phyloP scores from a whole-genome alignment of 169 alveolate genomes.

The Nephromyces sp. region DNA sequence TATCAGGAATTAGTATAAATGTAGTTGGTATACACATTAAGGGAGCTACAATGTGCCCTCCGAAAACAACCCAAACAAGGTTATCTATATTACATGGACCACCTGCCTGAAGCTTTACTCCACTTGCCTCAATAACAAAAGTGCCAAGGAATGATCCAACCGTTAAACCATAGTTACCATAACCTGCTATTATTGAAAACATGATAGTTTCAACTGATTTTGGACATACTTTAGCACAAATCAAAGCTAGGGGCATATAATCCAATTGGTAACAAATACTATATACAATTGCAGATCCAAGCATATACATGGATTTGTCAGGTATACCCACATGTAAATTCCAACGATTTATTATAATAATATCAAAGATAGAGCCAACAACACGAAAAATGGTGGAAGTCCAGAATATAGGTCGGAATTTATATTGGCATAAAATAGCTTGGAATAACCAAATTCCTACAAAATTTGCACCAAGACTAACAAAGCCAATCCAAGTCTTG shows the following conservation, averaged over 20 bases:
- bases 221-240: slow-evolving; percentile 14
- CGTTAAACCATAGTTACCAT: slow-evolving; percentile 8
- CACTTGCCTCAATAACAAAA: too few species aligned
- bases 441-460: slow-evolving; percentile 24
- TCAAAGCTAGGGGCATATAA: slow-evolving; percentile 16
- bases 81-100: too few species aligned
- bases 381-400: slow-evolving; percentile 9
- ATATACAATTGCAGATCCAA: slow-evolving; percentile 24
- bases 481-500: slow-evolving; percentile 15
- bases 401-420: slow-evolving; percentile 23
- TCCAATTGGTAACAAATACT: slow-evolving; percentile 11
- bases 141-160: not conserved
- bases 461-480: slow-evolving; percentile 12
- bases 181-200: slow-evolving; percentile 16
- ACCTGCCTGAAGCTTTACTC: too few species aligned
- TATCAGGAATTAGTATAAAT: not conserved
- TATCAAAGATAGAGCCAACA: slow-evolving; percentile 24
- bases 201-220: slow-evolving; percentile 4
- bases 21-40: not conserved
- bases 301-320: slow-evolving; percentile 19
- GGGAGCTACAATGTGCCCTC: not conserved
- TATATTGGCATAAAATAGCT: slow-evolving; percentile 8
- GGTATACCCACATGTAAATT: slow-evolving; percentile 23
- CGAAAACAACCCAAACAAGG: too few species aligned
- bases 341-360: slow-evolving; percentile 6